phyloP scores from a whole-genome alignment of 148 eudicot genomes.

The Rhododendron ovatum region DNA sequence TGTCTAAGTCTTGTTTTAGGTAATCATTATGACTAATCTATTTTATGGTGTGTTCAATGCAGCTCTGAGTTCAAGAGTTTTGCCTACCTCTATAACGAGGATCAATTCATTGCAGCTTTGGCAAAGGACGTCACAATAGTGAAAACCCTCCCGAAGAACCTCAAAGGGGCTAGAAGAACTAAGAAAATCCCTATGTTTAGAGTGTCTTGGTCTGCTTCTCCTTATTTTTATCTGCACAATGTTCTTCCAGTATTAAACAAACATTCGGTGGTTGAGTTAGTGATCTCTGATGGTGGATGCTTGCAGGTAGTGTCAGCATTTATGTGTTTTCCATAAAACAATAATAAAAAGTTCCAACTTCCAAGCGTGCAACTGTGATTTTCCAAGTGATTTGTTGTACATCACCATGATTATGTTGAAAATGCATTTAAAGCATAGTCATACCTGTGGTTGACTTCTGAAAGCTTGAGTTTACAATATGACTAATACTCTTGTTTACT shows the following conservation, averaged over 20 bases:
- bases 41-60: constrained; percentile 22
- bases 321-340: background rate
- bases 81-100: constrained; percentile 89
- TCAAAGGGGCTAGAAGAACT: constrained; percentile 76
- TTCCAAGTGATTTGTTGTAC: background rate
- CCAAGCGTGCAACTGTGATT: background rate
- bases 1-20: background rate
- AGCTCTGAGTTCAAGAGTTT: constrained; percentile 90
- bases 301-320: constrained; percentile 54
- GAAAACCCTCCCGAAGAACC: constrained; percentile 83
- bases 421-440: background rate
- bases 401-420: background rate
- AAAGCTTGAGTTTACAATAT: background rate
- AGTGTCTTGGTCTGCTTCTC: constrained; percentile 60
- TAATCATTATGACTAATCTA: background rate
- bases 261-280: constrained; percentile 71
- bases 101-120: constrained; percentile 73
- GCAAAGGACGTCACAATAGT: constrained; percentile 69
- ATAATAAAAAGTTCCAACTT: background rate
- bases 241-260: constrained; percentile 72
- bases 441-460: background rate
- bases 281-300: constrained; percentile 87
- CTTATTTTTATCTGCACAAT: constrained; percentile 64
- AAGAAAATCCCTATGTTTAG: constrained; percentile 68
- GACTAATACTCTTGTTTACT: background rate